phyloP scores from a whole-genome alignment of 2,329 filamentous ascomycete genomes.

The Coniochaeta sp. region DNA sequence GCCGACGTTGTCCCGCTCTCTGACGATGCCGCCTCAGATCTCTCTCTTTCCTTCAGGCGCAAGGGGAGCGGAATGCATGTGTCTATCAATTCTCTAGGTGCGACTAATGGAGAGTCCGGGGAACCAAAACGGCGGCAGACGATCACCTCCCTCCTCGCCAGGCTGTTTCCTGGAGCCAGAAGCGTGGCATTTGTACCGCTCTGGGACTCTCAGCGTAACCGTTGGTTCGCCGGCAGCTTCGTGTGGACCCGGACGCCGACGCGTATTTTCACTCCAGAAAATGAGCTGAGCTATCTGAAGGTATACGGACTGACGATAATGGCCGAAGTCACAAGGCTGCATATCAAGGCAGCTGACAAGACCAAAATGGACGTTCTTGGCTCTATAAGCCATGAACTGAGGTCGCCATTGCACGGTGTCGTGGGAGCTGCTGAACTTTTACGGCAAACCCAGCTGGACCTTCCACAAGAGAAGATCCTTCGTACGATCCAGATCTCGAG shows the following conservation, averaged over 20 bases:
- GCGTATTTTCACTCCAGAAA: constrained; percentile 34
- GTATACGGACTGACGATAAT: constrained; percentile 49
- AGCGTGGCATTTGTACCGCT: constrained; percentile 40
- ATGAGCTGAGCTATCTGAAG: constrained; percentile 42
- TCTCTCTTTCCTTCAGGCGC: constrained; percentile 15
- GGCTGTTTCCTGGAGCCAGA: constrained; percentile 32
- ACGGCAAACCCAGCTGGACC: constrained; percentile 39
- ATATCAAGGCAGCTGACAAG: constrained; percentile 27
- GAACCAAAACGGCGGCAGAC: constrained; percentile 5
- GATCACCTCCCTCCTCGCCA: constrained; percentile 22
- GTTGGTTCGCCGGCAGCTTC: constrained; percentile 43
- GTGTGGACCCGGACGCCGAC: constrained; percentile 36
- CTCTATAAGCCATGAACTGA: constrained; percentile 54
- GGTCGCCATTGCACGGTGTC: constrained; percentile 54
- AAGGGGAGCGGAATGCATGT: constrained; percentile 1
- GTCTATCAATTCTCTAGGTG: background rate
- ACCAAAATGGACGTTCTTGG: constrained; percentile 52
- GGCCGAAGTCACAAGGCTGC: constrained; percentile 43
- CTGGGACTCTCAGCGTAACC: constrained; percentile 30
- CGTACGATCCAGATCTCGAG: constrained; percentile 43
- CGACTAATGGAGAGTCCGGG: background rate
- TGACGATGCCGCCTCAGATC: constrained; percentile 17
- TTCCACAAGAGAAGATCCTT: constrained; percentile 37
- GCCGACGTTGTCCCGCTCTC: constrained; percentile 22
- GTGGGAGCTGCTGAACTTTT: constrained; percentile 46